Conservation (phyloP, 768 basidiomycete genomes). For the Chalciporus chontae region DNA sequence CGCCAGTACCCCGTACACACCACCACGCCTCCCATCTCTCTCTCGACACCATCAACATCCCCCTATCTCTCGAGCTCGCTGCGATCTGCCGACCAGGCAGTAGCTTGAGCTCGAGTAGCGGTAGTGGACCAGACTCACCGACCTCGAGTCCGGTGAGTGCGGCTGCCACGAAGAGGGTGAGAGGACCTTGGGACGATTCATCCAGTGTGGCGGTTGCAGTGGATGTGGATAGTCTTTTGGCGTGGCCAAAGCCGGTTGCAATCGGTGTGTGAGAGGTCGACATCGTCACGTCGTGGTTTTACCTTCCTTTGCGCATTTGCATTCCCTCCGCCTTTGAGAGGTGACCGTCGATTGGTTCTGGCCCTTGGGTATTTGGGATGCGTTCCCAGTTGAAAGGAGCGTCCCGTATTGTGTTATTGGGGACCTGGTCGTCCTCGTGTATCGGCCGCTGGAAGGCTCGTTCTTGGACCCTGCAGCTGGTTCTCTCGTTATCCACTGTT, state of each 20-base stretch:
- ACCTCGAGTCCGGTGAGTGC: conserved; percentile 10
- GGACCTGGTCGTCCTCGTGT: too few species aligned
- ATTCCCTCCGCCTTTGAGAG: too few species aligned
- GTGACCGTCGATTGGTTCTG: too few species aligned
- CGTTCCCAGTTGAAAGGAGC: background rate
- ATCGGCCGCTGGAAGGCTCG: background rate
- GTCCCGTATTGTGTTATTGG: too few species aligned
- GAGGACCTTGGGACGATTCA: conserved; percentile 62
- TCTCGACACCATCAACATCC: conserved; percentile 3
- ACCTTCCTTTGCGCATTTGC: too few species aligned
- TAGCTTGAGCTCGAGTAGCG: conserved; percentile 1
- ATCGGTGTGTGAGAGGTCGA: conserved; percentile 9
- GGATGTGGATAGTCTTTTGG: conserved; percentile 46
- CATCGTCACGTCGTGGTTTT: too few species aligned
- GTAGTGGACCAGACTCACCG: conserved; percentile 4
- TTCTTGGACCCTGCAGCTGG: background rate
- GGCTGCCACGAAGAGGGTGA: conserved; percentile 16
- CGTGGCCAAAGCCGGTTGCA: conserved; percentile 45
- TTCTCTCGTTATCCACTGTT: background rate
- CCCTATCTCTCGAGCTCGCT: conserved; percentile 24
- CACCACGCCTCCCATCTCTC: background rate
- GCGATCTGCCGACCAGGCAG: conserved; percentile 15
- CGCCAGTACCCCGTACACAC: conserved; percentile 17
- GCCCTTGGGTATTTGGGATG: background rate
- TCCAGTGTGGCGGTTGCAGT: conserved; percentile 39